Conservation (phyloP, 2,329 filamentous ascomycete genomes). For the Fusarium avenaceum region DNA sequence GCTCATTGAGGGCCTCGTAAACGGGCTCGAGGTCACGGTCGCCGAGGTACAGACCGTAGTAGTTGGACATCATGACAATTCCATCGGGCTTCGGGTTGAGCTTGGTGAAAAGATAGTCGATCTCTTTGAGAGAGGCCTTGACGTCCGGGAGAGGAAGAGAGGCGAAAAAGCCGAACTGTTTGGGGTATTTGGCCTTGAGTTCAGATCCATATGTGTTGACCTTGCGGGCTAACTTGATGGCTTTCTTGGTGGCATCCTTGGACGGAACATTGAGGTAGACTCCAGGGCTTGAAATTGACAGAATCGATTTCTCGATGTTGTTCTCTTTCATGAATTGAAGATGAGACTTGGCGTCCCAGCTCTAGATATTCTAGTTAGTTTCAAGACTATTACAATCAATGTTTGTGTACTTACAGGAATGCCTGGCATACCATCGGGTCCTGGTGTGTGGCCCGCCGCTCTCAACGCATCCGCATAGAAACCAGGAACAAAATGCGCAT, state of each 20-base stretch:
- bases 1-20: constrained; percentile 3
- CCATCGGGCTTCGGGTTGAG: constrained; percentile 16
- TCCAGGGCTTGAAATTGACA: constrained; percentile 20
- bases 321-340: constrained; percentile 26
- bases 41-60: constrained; percentile 20
- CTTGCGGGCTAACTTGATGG: not conserved
- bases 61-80: constrained; percentile 28
- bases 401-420: not conserved
- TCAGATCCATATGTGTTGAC: constrained; percentile 18
- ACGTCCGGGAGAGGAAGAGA: constrained; percentile 21
- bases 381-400: accelerated
- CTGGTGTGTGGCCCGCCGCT: constrained; percentile 12
- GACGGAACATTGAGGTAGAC: constrained; percentile 26
- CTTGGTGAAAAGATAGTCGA: not conserved
- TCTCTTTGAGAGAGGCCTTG: constrained; percentile 18
- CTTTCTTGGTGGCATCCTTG: not conserved
- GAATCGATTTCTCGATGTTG: constrained; percentile 9
- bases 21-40: constrained; percentile 18
- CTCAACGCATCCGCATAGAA: constrained; percentile 17
- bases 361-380: accelerated
- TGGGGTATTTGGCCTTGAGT: constrained; percentile 16
- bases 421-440: constrained; percentile 14
- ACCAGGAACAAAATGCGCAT: constrained; percentile 14
- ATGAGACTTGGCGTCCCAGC: constrained; percentile 20
- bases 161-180: constrained; percentile 14